Conservation (phyloP, 306 rosid species). For the Pachyrhizus erosus region DNA sequence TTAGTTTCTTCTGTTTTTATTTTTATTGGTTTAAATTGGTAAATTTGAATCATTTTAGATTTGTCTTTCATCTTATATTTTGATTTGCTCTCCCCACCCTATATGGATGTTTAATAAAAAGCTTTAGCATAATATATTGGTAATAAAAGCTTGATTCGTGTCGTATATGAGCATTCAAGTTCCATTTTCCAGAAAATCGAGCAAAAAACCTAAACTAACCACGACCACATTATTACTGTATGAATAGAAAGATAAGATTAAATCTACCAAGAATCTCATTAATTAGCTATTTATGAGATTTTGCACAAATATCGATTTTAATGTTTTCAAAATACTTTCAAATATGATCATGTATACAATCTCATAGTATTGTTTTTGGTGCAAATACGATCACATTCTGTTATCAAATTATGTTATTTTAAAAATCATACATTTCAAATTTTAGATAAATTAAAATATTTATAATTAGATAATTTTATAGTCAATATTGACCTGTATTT, state of each 20-base stretch:
- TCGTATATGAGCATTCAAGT: conserved; percentile 17
- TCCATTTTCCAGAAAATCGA: background rate
- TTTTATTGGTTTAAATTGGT: background rate
- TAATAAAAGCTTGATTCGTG: background rate
- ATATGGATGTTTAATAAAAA: background rate
- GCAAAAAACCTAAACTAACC: conserved; percentile 13
- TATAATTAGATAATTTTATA: background rate
- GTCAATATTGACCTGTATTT: background rate
- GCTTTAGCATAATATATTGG: background rate
- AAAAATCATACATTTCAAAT: background rate
- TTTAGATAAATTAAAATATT: too few relatives aligned
- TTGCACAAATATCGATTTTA: background rate
- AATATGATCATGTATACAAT: background rate
- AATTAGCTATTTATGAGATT: background rate
- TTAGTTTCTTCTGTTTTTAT: too few relatives aligned
- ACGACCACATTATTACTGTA: background rate
- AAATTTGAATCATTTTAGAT: background rate
- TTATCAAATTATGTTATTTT: background rate
- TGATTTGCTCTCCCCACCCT: background rate
- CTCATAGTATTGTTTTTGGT: too few relatives aligned
- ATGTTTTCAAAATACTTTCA: background rate
- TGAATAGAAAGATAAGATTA: conserved; percentile 12
- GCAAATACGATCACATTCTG: background rate
- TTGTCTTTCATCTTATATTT: background rate
- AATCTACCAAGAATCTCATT: background rate